Conservation (phyloP, 2,329 filamentous ascomycete species). For the Botrytis porri region DNA sequence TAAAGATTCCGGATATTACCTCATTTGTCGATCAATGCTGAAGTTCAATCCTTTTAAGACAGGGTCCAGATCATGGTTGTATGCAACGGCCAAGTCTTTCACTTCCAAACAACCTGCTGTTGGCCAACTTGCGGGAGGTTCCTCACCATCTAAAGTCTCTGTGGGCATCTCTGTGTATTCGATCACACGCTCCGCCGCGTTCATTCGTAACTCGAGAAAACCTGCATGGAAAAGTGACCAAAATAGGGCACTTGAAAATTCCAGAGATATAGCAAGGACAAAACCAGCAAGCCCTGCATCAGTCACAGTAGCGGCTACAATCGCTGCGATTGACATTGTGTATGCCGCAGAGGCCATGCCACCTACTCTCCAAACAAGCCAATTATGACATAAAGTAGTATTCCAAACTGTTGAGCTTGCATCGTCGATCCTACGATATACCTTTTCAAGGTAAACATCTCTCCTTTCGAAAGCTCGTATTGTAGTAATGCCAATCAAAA, state of each 20-base stretch:
- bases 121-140: slow-evolving; percentile 69
- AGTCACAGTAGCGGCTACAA: slow-evolving; percentile 60
- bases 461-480: slow-evolving; percentile 73
- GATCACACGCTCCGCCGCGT: slow-evolving; percentile 68
- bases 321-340: slow-evolving; percentile 58
- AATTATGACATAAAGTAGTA: slow-evolving; percentile 44
- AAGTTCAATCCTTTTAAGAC: slow-evolving; percentile 68
- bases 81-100: slow-evolving; percentile 64
- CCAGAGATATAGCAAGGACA: slow-evolving; percentile 67
- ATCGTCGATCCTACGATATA: slow-evolving; percentile 67
- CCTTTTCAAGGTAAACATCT: slow-evolving; percentile 61
- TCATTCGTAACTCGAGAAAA: slow-evolving; percentile 72
- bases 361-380: slow-evolving; percentile 18
- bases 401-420: slow-evolving; percentile 61
- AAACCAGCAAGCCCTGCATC: slow-evolving; percentile 71
- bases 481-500: slow-evolving; percentile 67
- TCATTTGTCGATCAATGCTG: slow-evolving; percentile 42
- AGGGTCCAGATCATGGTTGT: slow-evolving; percentile 65
- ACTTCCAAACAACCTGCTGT: slow-evolving; percentile 68
- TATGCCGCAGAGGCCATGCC: slow-evolving; percentile 63
- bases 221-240: slow-evolving; percentile 64
- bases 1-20: not conserved
- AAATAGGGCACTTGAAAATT: slow-evolving; percentile 62
- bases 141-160: slow-evolving; percentile 60
- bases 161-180: slow-evolving; percentile 68